Base-by-base conservation (phyloP, 176 grass and related monocot genomes). In the Hordeum vulgare region DNA sequence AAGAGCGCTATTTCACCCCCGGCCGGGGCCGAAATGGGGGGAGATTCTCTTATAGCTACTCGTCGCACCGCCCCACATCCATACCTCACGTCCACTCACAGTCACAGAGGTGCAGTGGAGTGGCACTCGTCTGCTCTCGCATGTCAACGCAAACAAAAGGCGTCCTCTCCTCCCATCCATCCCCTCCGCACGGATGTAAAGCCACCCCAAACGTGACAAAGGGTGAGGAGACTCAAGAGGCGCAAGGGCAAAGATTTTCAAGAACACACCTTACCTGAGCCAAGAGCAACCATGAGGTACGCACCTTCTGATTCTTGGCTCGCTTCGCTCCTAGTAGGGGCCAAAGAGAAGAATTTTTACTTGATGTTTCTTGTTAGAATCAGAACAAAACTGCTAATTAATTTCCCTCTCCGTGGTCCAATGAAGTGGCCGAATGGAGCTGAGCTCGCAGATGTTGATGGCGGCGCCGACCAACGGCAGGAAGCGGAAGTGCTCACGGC, bases 401-500 rank as follows among this genome's bases (percentile, higher is more conserved):
- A 49, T 40, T 14, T 14, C 37, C 15, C 15, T 72, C 23, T 72
- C 0, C 23, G 41, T 72, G 41, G 8, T 20, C 9, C 27, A 18
- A 17, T 58, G 68, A 70, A 81, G 70, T 62, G 56, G 49, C 35
- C 8, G 1, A 8, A 87, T 87, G 85, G 85, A 82, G 23, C 15
- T 67, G 21, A 20, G 34, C 71, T 3, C 2, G 13, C 13, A 28
- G n/a, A 27, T 29, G 61, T 24, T 44, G 15, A 53, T 28, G 62
- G 17, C 60, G 36, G 8, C 62, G 24, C 7, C 33, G 23, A 36
- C 47, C 58, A 86, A 25, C 56, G 40, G 74, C 75, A 80, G 61
- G 78, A 88, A 90, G 79, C 89, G 89, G 70, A 94, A 81, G 86
- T 60, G 80, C 77, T 44, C 57, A 41, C 83, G 15, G 18, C 14